Evolutionary conservation across 1,139 yeast species (phyloP).

Genomic region (Debaryomyces singareniensis): DNA sequence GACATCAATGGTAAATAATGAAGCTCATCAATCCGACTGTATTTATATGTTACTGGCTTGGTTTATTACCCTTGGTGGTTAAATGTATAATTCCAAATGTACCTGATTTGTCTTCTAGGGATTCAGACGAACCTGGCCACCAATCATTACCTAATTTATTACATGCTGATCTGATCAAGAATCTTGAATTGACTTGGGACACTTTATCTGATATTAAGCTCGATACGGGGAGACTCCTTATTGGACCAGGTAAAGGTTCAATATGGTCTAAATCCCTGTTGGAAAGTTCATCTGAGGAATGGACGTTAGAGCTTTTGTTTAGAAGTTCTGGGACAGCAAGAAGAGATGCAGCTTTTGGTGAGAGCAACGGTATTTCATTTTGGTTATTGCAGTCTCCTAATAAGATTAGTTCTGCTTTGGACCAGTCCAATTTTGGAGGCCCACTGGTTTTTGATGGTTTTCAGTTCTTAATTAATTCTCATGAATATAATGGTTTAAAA

Average conservation of each 20-base stretch:
- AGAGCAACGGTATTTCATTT: conserved; percentile 43
- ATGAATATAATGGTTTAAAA: conserved; percentile 46
- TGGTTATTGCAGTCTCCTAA: conserved; percentile 33
- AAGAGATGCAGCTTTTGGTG: conserved; percentile 20
- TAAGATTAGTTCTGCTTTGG: conserved; percentile 2
- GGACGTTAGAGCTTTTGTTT: conserved; percentile 57
- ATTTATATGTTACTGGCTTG: too few species aligned
- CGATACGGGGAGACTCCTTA: conserved; percentile 35
- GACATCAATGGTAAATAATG: too few species aligned
- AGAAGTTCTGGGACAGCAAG: conserved; percentile 45
- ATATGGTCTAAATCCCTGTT: conserved; percentile 42
- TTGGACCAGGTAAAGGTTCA: conserved; percentile 34
- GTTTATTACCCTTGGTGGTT: too few species aligned
- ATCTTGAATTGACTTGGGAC: conserved; percentile 24
- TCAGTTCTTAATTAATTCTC: conserved; percentile 46
- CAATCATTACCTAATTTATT: conserved; percentile 30
- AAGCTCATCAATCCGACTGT: too few species aligned
- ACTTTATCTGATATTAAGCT: conserved; percentile 18
- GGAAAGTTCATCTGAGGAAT: conserved; percentile 31
- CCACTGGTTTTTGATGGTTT: conserved; percentile 55
- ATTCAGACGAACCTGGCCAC: conserved; percentile 15
- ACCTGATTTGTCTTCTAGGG: neutral
- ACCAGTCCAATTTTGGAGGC: conserved; percentile 39
- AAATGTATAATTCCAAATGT: neutral
- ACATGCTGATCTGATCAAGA: conserved; percentile 14